Base-by-base conservation (phyloP, 306 rosid genomes). In the Alnus rubra region DNA sequence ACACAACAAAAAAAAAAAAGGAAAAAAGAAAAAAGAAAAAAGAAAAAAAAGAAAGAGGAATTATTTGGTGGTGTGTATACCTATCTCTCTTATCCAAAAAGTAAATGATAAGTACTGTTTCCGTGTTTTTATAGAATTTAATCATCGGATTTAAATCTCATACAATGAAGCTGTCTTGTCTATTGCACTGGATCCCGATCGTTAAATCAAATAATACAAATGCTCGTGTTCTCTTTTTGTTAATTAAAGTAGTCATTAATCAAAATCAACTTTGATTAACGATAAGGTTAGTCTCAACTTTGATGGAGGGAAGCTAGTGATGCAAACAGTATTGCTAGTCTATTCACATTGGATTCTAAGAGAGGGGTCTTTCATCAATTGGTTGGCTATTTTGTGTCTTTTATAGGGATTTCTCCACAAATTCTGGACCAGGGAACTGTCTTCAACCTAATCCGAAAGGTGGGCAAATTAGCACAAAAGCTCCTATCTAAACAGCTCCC, bases 301-400 rank as follows among this genome's bases (percentile, higher is more conserved):
- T 82, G 31, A 10, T 52, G 39, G 18, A 75, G 11, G 69, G 35
- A 63, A 75, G 73, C 73, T 70, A 45, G 50, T 55, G 74, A 48
- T 76, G 31, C 69, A n/a, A 68, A 42, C 14, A 1, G 50, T 68
- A 23, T 71, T 55, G 68, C 3, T 78, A 79, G 28, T 72, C 83
- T 69, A 59, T 72, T 88, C 80, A 80, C 84, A 82, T 80, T 88
- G 91, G 97, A 87, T 88, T 90, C 90, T 80, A 50, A 64, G 70
- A 31, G 75, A 47, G 69, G 78, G 75, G 71, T 74, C 79, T 80
- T 75, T 81, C 89, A 47, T 47, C 52, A 79, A 79, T 78, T 84
- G 76, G 73, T 71, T 54, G 35, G 31, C 74, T 84, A 76, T 82
- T 83, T 84, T 75, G 82, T 74, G 88, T 86, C 87, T 76, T 76